phyloP scores from a whole-genome alignment of 75 land plant species.

The Cunninghamia lanceolata region DNA sequence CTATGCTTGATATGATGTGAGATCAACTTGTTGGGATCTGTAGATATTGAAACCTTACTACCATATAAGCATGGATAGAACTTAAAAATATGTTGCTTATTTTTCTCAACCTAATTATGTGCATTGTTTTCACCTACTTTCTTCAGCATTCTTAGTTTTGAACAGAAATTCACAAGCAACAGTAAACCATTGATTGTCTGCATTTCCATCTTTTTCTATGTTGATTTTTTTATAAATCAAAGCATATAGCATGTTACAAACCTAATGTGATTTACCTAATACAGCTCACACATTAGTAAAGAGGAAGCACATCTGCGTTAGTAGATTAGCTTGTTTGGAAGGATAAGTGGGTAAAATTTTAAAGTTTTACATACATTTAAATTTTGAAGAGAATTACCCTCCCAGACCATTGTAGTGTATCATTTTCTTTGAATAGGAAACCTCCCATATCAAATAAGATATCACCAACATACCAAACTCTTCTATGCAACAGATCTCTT shows the following conservation, averaged over 20 bases:
- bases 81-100: background rate
- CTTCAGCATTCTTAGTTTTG: background rate
- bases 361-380: too few relatives aligned
- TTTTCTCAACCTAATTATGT: background rate
- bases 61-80: background rate
- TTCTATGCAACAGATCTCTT: background rate
- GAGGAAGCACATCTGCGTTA: background rate
- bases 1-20: background rate
- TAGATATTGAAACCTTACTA: background rate
- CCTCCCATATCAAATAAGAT: background rate
- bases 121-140: background rate
- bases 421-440: background rate
- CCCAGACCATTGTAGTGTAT: background rate
- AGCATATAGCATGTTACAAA: background rate
- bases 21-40: background rate
- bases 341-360: background rate
- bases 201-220: background rate
- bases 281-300: background rate
- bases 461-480: background rate
- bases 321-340: background rate
- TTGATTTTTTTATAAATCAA: background rate
- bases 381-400: background rate
- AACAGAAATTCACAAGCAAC: background rate
- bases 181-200: background rate
- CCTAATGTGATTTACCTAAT: background rate